Evolutionary conservation across 352 stramenopile species (phyloP).

Genomic region (Globisporangium camurandrum): DNA sequence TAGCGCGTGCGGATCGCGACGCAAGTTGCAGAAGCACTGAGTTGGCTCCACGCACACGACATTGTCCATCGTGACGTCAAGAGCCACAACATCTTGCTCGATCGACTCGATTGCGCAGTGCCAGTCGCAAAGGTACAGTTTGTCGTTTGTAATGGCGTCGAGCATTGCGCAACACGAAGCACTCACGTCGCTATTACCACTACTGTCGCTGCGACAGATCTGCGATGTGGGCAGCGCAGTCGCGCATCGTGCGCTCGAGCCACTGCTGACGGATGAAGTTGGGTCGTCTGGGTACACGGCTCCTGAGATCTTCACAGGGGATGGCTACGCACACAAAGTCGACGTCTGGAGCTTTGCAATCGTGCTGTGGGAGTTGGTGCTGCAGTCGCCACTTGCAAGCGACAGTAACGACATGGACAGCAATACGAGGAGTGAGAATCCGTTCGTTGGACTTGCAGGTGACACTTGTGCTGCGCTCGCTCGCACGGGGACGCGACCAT

Average conservation of each 20-base stretch:
- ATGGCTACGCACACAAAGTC: slow-evolving; percentile 31
- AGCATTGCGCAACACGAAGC: neutral
- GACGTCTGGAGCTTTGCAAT: slow-evolving; percentile 46
- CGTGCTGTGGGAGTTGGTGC: slow-evolving; percentile 30
- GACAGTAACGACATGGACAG: neutral
- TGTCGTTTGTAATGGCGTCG: neutral
- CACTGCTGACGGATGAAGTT: slow-evolving; percentile 20
- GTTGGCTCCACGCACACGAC: slow-evolving; percentile 24
- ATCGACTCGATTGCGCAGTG: neutral
- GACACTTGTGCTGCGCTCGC: slow-evolving; percentile 24
- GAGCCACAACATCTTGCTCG: slow-evolving; percentile 33
- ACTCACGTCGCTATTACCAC: too few species aligned
- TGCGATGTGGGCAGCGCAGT: slow-evolving; percentile 30
- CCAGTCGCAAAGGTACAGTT: slow-evolving; percentile 21
- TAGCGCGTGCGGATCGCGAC: slow-evolving; percentile 12
- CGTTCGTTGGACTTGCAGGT: slow-evolving; percentile 20
- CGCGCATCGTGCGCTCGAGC: slow-evolving; percentile 3
- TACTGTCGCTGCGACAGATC: slow-evolving; percentile 22
- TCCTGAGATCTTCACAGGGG: slow-evolving; percentile 29
- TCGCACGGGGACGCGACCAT: slow-evolving; percentile 15
- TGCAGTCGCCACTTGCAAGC: neutral
- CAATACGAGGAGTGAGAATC: slow-evolving; percentile 8
- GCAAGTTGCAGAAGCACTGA: slow-evolving; percentile 22
- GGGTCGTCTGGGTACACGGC: slow-evolving; percentile 38
- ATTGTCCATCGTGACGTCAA: slow-evolving; percentile 43